These are phyloP conservation scores for Adansonia madagascariensis DNA, from an alignment of 441 rosid genomes.

Conservation along the genomic window DNA sequence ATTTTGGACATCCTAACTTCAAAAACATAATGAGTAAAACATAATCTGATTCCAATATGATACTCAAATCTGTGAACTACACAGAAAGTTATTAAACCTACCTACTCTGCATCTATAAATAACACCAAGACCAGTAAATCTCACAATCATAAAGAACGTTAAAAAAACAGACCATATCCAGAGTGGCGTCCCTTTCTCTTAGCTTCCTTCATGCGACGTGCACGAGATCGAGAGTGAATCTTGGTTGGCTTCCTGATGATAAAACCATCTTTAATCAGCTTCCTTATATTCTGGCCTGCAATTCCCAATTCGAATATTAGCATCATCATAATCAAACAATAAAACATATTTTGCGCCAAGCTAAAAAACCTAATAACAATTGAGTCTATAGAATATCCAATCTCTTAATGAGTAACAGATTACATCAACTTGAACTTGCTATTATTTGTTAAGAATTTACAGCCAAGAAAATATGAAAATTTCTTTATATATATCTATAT, in stretches of 20 bases:
- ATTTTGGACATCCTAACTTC: neutral
- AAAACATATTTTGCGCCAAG: neutral
- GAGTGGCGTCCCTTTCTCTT: slow-evolving; percentile 56
- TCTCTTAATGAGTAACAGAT: neutral
- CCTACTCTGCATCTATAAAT: neutral
- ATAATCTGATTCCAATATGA: neutral
- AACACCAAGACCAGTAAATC: neutral
- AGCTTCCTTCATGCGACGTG: slow-evolving; percentile 48
- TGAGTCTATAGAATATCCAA: neutral
- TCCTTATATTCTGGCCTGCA: slow-evolving; percentile 69
- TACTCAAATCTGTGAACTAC: neutral
- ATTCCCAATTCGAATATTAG: neutral
- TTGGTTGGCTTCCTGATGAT: slow-evolving; percentile 57
- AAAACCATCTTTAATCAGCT: slow-evolving; percentile 55
- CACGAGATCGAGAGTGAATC: slow-evolving; percentile 51
- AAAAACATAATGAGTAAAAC: neutral
- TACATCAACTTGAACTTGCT: neutral
- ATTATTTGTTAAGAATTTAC: neutral
- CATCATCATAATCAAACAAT: neutral
- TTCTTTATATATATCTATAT: neutral
- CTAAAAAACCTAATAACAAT: neutral
- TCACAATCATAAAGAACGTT: neutral
- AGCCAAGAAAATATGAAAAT: neutral
- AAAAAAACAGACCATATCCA: slow-evolving; percentile 44
- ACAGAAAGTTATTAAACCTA: neutral